Base-by-base conservation (phyloP, 768 basidiomycete species). In the Termitomyces sp. region DNA sequence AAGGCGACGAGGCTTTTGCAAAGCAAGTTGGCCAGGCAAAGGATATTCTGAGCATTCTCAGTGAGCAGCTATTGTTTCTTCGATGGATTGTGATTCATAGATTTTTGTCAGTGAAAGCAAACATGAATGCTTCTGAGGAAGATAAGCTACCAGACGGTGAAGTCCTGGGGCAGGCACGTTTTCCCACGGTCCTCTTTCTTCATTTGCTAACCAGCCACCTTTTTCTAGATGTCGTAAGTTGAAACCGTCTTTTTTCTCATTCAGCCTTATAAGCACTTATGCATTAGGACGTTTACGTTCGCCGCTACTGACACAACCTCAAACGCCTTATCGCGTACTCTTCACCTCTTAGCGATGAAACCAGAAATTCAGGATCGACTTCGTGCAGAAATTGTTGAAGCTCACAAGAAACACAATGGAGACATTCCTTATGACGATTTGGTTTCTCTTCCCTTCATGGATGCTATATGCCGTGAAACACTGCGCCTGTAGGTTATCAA, bases 371-470 rank as follows among this genome's bases (percentile, higher is more conserved):
- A 65, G n/a, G 64, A 65, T 26, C 69, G 66, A 4, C 62, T 80
- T 33, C 74, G 76, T 14, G 62, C 69, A 43, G 80, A 82, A 59
- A 69, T 82, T n/a, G 20, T 71, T 5, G 61, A 63, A 27, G 67
- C 69, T 0, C 65, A 50, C 26, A 46, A 56, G 20, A 24, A 57
- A 16, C 37, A 56, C 34, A 61, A 45, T 13, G 61, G 62, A 12
- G 44, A 58, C 27, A 48, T 68, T 27, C 54, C 59, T 13, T 68
- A 68, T 44, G 68, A 69, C 16, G 53, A 56, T 24, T 43, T 69
- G 5, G 59, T 61, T 34, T 53, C 49, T 1, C 60, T 69, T 6
- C 68, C 68, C 3, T 65, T 62, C 34, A 61, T 69, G 26, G 68
- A 69, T 42, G 64, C 68, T 13, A 53, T 67, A 7, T 67, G 64